Evolutionary conservation across 768 basidiomycete genomes (phyloP), one percentile per base, ranked within the genome.

Genomic region (Filobasidium floriforme): DNA sequence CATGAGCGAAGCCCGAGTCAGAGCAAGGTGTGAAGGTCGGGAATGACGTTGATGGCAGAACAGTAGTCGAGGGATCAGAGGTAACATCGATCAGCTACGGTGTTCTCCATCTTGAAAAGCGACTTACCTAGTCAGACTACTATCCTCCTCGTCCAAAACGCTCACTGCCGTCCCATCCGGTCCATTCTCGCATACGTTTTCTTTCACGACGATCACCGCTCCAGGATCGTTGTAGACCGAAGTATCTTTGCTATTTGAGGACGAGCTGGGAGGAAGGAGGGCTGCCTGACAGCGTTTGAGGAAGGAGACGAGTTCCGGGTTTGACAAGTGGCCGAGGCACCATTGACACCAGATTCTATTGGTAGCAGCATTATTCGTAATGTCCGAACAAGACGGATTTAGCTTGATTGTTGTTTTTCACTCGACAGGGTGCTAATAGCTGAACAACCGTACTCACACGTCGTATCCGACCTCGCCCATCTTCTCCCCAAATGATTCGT

Each of bases 311-410:
- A 97, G 84, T 75, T 94, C 89, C 9, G 75, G 73, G 75, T 93
- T 86, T 63, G 82, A 84, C 66, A 96, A 82, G 80, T 93, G 89
- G 46, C 76, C 76, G 18, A 97, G 83, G 80, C 93, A 94, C 94
- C 94, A 98, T 77, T 99, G 94, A 73, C 90, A 90, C 93, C 90
- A 92, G 65, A 94, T 84, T 9, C 77, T 79, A 59, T 12, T 0
- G 1, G 41, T 43, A 11, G 26, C 44, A 18, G 41, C 43, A 44
- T 44, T 12, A 59, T 41, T 7, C 26, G n/a, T n/a, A n/a, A n/a
- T n/a, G n/a, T n/a, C n/a, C n/a, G n/a, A n/a, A n/a, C n/a, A n/a
- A n/a, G n/a, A n/a, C n/a, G n/a, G n/a, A n/a, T n/a, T n/a, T n/a
- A n/a, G n/a, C n/a, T n/a, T n/a, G n/a, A n/a, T n/a, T n/a, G n/a